phyloP scores from a whole-genome alignment of 345 rosid genomes.

The Capsella bursapastoris region DNA sequence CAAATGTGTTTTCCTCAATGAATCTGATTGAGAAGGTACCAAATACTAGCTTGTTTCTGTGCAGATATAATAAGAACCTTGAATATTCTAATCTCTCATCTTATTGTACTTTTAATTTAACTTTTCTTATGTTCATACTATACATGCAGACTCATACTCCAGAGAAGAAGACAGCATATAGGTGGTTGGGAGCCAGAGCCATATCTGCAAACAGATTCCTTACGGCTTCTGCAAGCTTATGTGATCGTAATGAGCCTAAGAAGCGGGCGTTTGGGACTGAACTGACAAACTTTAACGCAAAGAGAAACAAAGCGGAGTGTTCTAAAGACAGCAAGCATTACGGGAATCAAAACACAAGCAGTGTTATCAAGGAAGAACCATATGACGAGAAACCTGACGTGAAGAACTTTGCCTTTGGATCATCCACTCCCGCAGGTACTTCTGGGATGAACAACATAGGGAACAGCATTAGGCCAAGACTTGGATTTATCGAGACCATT shows the following conservation, averaged over 20 bases:
- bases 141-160: constrained; percentile 69
- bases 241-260: constrained; percentile 47
- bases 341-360: constrained; percentile 43
- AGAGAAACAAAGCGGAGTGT: constrained; percentile 52
- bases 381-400: constrained; percentile 32
- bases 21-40: constrained; percentile 80
- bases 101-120: constrained; percentile 19
- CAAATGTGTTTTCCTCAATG: constrained; percentile 79
- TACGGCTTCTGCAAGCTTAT: constrained; percentile 29
- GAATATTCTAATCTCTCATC: constrained; percentile 3
- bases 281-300: constrained; percentile 54
- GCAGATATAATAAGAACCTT: background rate
- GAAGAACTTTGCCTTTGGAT: constrained; percentile 58
- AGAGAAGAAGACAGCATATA: constrained; percentile 74
- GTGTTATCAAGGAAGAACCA: constrained; percentile 41
- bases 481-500: constrained; percentile 56
- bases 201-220: constrained; percentile 35
- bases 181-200: constrained; percentile 74
- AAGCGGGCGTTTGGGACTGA: constrained; percentile 72
- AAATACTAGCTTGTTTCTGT: background rate
- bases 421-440: constrained; percentile 52
- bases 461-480: constrained; percentile 41
- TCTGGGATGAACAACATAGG: constrained; percentile 26
- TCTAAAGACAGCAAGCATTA: constrained; percentile 41
- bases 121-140: constrained; percentile 22